A percentile compares a stretch with the other conserved stretches of the same genome.
Evolutionary conservation across 306 rosid genomes (phyloP).

Genomic region (Dalbergia cochinchinensis): DNA sequence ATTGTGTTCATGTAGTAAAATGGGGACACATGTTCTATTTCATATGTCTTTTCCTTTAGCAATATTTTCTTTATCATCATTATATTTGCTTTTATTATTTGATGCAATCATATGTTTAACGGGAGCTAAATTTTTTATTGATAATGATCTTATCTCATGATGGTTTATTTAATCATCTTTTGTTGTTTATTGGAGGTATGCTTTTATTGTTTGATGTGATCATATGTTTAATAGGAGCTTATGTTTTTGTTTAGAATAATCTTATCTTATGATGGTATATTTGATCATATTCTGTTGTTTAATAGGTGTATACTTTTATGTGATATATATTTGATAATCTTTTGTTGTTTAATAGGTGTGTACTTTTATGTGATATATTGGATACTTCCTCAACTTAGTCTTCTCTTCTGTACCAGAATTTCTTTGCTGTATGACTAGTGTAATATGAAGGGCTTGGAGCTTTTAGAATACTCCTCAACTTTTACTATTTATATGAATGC

Average conservation of each 20-base stretch:
- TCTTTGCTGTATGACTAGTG: neutral
- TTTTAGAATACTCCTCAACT: neutral
- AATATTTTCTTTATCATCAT: neutral
- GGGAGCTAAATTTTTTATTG: neutral
- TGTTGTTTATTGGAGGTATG: neutral
- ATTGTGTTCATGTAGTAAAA: slow-evolving; percentile 31
- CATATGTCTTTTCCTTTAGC: neutral
- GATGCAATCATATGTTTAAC: neutral
- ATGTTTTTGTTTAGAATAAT: neutral
- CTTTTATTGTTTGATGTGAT: neutral
- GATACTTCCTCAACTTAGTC: neutral
- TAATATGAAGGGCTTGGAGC: neutral
- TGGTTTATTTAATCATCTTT: neutral
- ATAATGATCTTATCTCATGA: neutral
- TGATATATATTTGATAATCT: neutral
- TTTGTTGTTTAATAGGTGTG: neutral
- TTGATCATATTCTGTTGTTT: neutral
- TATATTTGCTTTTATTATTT: neutral
- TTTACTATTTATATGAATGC: neutral
- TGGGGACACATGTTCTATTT: slow-evolving; percentile 36
- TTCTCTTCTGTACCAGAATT: neutral
- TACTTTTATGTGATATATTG: neutral
- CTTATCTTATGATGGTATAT: neutral
- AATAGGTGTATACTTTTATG: neutral
- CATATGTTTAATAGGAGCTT: neutral